Base-by-base conservation (phyloP, 192 early-diverging fungal species). In the Radiomyces spectabilis region DNA sequence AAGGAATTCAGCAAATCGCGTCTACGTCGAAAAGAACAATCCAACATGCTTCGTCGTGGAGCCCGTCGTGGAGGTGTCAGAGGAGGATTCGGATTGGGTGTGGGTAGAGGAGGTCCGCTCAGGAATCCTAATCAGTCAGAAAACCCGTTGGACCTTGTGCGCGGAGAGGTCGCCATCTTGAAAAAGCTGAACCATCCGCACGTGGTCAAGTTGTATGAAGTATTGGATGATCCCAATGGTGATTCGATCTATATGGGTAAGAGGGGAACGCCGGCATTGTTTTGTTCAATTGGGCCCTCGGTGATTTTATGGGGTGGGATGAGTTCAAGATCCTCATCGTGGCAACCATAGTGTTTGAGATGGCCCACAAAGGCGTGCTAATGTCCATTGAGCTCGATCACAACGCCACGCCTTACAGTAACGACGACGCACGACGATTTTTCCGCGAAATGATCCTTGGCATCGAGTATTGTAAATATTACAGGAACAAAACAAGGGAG, bases 1-100 rank as follows among this genome's bases (percentile, higher is more conserved):
- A 98, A 98, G 72, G 95, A 94, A 71, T 95, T 94, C 51, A 82
- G 81, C 70, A 96, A 95, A 61, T 75, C 86, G 15, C 82, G 87
- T 40, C 68, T 98, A 39, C 80, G 89, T 22, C 85, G 85, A 43
- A 78, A 79, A 40, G 76, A 78, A 49, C 78, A 80, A 69, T 71
- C 79, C 0, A 74, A 81, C 29, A 55, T 74, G 13, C 61, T 77
- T 41, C 76, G 74, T 12, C 38, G 53, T 31, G 53, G 75, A 48
- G 47, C 40, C 19, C 40, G 38, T 29, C n/a, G n/a, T n/a, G 49
- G 49, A 2, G 67, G 67, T 25, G 74, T 77, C 38, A 65, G 75
- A 10, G 83, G 76, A 12, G 21, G 27, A 9, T 44, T 73, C 32
- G 76, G 75, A 22, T 72, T 66, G 15, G 85, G 80, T 5, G 70